A percentile compares a stretch with the other conserved stretches of the same genome.
Conservation (phyloP, 1,284 basidiomycete species). For the Termitomyces sp. region DNA sequence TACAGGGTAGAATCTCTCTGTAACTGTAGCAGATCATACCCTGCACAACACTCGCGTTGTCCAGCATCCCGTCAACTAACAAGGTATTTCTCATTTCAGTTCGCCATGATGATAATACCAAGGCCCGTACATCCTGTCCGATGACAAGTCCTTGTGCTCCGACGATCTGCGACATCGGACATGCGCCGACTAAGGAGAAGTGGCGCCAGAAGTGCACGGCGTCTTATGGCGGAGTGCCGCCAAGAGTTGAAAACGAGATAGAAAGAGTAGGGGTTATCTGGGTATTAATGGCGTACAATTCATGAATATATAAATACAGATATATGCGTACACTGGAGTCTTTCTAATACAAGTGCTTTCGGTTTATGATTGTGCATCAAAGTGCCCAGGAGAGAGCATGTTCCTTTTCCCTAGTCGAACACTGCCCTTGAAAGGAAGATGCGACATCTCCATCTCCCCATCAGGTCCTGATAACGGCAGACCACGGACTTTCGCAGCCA, state of each 20-base stretch:
- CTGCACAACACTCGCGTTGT: too few relatives aligned
- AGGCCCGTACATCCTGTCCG: too few relatives aligned
- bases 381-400: not conserved
- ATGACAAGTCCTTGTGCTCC: too few relatives aligned
- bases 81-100: too few relatives aligned
- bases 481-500: slow-evolving; percentile 54
- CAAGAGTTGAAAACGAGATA: not conserved
- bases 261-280: not conserved
- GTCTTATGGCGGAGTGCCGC: not conserved
- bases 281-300: not conserved
- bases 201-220: not conserved
- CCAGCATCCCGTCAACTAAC: too few relatives aligned
- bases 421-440: slow-evolving; percentile 61
- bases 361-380: not conserved
- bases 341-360: not conserved
- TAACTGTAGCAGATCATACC: too few relatives aligned
- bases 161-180: not conserved
- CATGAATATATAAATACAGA: not conserved
- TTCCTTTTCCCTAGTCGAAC: slow-evolving; percentile 59
- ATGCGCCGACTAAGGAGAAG: not conserved
- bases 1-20: too few relatives aligned
- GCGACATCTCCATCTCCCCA: slow-evolving; percentile 52
- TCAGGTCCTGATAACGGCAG: slow-evolving; percentile 42
- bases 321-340: not conserved
- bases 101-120: too few relatives aligned